Base-by-base conservation (phyloP, 345 rosid species). In the Gossypium bickii region DNA sequence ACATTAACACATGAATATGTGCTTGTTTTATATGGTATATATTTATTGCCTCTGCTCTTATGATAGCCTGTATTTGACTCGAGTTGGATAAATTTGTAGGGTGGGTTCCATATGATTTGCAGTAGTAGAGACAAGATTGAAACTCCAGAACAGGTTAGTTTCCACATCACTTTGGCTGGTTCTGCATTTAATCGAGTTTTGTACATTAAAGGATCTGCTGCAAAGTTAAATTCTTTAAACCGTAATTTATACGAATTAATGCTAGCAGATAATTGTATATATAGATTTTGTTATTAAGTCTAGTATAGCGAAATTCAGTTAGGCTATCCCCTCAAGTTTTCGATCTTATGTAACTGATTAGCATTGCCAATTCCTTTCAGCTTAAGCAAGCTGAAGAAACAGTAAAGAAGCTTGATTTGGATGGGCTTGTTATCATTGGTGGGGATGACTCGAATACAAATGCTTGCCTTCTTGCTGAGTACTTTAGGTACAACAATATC, bases 61-160 rank as follows among this genome's bases (percentile, higher is more conserved):
- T 12, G 12, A 24, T 13, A 16, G 9, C 20, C 20, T 62, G 38
- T 34, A 12, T 48, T 45, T 67, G 71, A 67, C 41, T 22, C 38
- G 24, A 22, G 55, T 22, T 45, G 56, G 57, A 51, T 25, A 16
- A 2, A 25, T 25, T 68, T 69, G 10, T 80, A 95, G 99, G 99
- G 99, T 83, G 99, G 99, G 60, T 95, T 95, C 73, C 98, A 95
- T 82, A 93, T 95, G 99, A 89, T 95, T 44, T 87, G 94, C 87
- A 95, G 99, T 89, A 97, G 99, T 58, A 88, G 99, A 79, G 99
- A 93, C 89, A 95, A 95, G 82, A 95, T 93, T 81, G 98, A 95
- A 86, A 90, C 95, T 17, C 98, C 98, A 62, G 98, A 93, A 80
- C 99, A 95, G 96, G 99, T 94, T 69, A 70, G 38, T 74, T 72